Evolutionary conservation across 1,284 basidiomycete species (phyloP).

Genomic region (Anthracocystis walkeri): DNA sequence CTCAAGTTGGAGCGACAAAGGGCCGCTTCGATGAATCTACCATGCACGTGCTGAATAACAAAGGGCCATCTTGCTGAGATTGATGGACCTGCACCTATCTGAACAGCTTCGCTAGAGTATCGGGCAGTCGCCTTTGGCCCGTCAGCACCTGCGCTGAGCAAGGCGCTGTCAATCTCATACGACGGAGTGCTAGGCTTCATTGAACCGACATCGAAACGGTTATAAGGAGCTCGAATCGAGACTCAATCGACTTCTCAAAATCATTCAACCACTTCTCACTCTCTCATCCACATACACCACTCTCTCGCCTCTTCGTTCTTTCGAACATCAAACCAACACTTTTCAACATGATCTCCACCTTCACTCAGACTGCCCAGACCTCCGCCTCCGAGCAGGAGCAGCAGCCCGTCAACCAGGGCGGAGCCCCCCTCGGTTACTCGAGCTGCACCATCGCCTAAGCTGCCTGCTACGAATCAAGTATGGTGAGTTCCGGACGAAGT

Average conservation of each 20-base stretch:
- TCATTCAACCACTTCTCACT: slow-evolving; percentile 30
- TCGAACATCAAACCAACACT: slow-evolving; percentile 19
- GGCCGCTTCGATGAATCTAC: not conserved
- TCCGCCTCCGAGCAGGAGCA: slow-evolving; percentile 30
- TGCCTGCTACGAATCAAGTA: not conserved
- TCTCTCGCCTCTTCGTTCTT: slow-evolving; percentile 15
- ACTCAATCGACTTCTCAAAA: not conserved
- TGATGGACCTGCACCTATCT: not conserved
- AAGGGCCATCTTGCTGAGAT: not conserved
- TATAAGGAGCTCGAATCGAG: slow-evolving; percentile 16
- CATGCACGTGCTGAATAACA: not conserved
- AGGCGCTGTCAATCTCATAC: not conserved
- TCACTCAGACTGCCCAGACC: slow-evolving; percentile 32
- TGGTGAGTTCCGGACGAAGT: slow-evolving; percentile 1
- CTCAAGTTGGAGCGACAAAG: not conserved
- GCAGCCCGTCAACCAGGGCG: slow-evolving; percentile 14
- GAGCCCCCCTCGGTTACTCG: slow-evolving; percentile 25
- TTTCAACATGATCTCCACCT: slow-evolving; percentile 40
- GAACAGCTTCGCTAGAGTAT: not conserved
- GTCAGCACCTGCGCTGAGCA: not conserved
- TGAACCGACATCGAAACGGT: not conserved
- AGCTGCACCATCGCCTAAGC: slow-evolving; percentile 30
- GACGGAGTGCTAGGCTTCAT: not conserved
- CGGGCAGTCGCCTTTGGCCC: not conserved
- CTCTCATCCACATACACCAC: slow-evolving; percentile 4